Evolutionary conservation across 768 basidiomycete species (phyloP), one percentile per base, ranked within the genome.

Genomic region (Calvatia gigantea): DNA sequence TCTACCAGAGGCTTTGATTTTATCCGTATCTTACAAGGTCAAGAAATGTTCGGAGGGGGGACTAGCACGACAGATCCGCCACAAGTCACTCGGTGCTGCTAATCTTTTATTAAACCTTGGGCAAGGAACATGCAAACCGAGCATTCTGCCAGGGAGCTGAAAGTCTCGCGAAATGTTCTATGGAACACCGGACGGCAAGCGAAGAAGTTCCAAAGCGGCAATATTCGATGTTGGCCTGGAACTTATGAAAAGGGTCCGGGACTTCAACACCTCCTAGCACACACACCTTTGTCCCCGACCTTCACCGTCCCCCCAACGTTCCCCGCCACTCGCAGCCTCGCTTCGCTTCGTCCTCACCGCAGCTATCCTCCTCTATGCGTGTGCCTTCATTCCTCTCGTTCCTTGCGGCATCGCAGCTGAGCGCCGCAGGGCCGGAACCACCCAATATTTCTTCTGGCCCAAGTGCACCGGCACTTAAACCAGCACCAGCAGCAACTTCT

Each of bases 401-500:
- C 4, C 48, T 50, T 35, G 33, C 48, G 32, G 48, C n/a, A 8
- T 9, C 48, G 19, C 48, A 43, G n/a, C 42, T n/a, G n/a, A n/a
- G n/a, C n/a, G n/a, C n/a, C n/a, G n/a, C n/a, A n/a, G n/a, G n/a
- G n/a, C n/a, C n/a, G n/a, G n/a, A n/a, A n/a, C n/a, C n/a, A n/a
- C n/a, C n/a, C n/a, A n/a, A n/a, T n/a, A n/a, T n/a, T n/a, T n/a
- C n/a, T n/a, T n/a, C n/a, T n/a, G n/a, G 44, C 27, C 41, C n/a
- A 45, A 25, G 19, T 23, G 21, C 43, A 45, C 43, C 19, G 7
- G 27, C 43, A 48, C 17, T 39, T 59, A 5, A 54, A 25, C 28
- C 64, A 67, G 53, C 48, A 46, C 15, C 59, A 64, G 25, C 56
- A 64, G 47, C 67, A 68, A 46, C 54, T 61, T 21, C 60, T 68